These are phyloP conservation scores for Ophiostoma populinum DNA, from an alignment of 2,329 filamentous ascomycete genomes.

Conservation along the genomic window DNA sequence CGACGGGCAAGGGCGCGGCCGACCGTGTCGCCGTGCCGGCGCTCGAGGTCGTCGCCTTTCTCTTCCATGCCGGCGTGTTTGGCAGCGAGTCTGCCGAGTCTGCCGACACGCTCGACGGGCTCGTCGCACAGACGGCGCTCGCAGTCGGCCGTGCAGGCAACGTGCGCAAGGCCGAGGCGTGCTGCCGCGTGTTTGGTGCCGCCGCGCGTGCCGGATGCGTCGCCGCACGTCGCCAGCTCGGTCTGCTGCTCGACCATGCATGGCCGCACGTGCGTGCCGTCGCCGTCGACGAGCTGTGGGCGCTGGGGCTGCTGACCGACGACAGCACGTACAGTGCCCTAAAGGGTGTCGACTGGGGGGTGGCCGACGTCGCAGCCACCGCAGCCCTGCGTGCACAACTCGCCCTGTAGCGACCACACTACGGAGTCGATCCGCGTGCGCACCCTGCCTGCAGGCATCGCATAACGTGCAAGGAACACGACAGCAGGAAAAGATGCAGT, in stretches of 20 bases:
- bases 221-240: constrained; percentile 47
- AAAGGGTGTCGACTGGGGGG: constrained; percentile 39
- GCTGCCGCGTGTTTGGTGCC: constrained; percentile 61
- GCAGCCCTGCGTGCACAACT: too few relatives aligned
- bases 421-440: too few relatives aligned
- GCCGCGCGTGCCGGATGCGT: constrained; percentile 31
- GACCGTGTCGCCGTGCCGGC: constrained; percentile 61
- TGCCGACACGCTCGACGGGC: constrained; percentile 9
- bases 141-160: constrained; percentile 71
- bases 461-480: too few relatives aligned
- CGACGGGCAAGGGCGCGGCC: constrained; percentile 23
- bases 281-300: constrained; percentile 45
- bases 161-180: constrained; percentile 65
- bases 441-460: too few relatives aligned
- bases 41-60: constrained; percentile 59
- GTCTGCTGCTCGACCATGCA: constrained; percentile 59
- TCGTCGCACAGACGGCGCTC: constrained; percentile 59
- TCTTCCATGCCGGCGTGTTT: constrained; percentile 47
- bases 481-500: too few relatives aligned
- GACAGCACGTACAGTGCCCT: constrained; percentile 14
- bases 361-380: constrained; percentile 30
- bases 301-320: constrained; percentile 2
- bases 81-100: constrained; percentile 6
- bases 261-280: constrained; percentile 55
- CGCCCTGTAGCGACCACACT: too few relatives aligned